Percentiles rank a stretch among this genome's conserved stretches.
Evolutionary conservation across 2,329 filamentous ascomycete species (phyloP).

Genomic region (Magnaporthiopsis poae): DNA sequence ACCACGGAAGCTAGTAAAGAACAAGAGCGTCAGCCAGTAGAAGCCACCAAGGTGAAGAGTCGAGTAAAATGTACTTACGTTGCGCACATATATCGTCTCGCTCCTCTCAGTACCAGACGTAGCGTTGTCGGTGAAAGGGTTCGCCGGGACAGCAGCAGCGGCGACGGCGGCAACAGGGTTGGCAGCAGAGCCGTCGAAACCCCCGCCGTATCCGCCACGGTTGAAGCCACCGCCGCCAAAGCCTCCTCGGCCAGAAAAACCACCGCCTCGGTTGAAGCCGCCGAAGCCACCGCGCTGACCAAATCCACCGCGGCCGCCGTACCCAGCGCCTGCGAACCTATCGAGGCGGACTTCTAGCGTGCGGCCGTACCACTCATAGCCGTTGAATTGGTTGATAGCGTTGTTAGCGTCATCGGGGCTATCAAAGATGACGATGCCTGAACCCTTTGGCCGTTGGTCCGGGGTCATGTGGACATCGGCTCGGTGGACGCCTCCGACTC

Average conservation of each 20-base stretch:
- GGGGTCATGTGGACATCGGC: slow-evolving; percentile 89
- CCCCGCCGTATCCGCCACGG: slow-evolving; percentile 40
- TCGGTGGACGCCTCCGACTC: slow-evolving; percentile 73
- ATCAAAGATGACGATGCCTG: slow-evolving; percentile 94
- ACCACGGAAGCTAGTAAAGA: slow-evolving; percentile 74
- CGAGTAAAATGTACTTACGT: slow-evolving; percentile 52
- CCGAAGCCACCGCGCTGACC: slow-evolving; percentile 49
- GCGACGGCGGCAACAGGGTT: slow-evolving; percentile 35
- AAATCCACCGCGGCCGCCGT: slow-evolving; percentile 46
- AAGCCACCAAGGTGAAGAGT: neutral
- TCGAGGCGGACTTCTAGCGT: slow-evolving; percentile 91
- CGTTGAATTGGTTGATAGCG: slow-evolving; percentile 95
- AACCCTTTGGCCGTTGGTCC: slow-evolving; percentile 89
- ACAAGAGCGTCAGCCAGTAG: slow-evolving; percentile 14
- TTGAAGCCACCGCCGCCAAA: slow-evolving; percentile 32
- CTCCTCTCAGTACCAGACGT: slow-evolving; percentile 76
- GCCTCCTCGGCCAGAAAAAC: slow-evolving; percentile 34
- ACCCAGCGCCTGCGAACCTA: slow-evolving; percentile 63
- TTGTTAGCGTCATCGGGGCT: slow-evolving; percentile 88
- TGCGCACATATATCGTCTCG: slow-evolving; percentile 87
- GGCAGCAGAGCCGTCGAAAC: slow-evolving; percentile 34
- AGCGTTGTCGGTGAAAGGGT: slow-evolving; percentile 88
- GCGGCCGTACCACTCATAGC: slow-evolving; percentile 96
- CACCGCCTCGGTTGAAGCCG: slow-evolving; percentile 34
- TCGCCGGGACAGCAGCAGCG: slow-evolving; percentile 41